Percentiles rank a stretch among this genome's conserved stretches.
phyloP scores from a whole-genome alignment of 1,284 basidiomycete genomes.

The Thelephora terrestris region DNA sequence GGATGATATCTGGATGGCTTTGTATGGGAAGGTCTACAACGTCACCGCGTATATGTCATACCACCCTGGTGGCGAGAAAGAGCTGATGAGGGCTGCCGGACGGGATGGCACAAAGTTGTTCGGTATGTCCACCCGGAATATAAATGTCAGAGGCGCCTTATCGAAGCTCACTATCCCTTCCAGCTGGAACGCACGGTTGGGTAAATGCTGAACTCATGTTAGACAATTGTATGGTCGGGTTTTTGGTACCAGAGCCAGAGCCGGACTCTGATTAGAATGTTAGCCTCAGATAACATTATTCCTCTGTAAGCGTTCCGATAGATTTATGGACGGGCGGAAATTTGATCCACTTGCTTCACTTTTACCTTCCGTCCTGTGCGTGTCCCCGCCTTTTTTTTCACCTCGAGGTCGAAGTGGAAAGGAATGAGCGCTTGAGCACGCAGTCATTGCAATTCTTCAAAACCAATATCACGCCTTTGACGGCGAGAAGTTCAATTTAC shows the following conservation, averaged over 20 bases:
- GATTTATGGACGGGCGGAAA: too few species aligned
- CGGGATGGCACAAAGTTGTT: conserved; percentile 92
- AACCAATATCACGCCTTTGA: too few species aligned
- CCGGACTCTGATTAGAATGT: neutral
- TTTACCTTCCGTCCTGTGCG: too few species aligned
- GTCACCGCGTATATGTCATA: conserved; percentile 88
- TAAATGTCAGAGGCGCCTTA: conserved; percentile 14
- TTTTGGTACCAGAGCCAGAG: conserved; percentile 53
- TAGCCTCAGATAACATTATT: neutral
- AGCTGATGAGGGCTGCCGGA: conserved; percentile 94
- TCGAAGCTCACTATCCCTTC: conserved; percentile 1
- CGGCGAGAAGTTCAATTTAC: too few species aligned
- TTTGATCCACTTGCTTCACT: too few species aligned
- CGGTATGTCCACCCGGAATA: conserved; percentile 40
- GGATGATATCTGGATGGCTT: conserved; percentile 91
- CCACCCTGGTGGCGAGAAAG: conserved; percentile 91
- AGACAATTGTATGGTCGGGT: conserved; percentile 84
- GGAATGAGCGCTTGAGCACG: neutral
- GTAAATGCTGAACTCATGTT: conserved; percentile 93
- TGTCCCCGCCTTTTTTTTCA: neutral
- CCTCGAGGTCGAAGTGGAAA: neutral
- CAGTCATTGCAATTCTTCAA: neutral
- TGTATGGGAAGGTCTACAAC: conserved; percentile 95
- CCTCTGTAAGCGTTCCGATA: neutral
- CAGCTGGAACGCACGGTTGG: conserved; percentile 62